Evolutionary conservation across 139 green algal genomes (phyloP).

Genomic region (Protoeuglena noctilucae): DNA sequence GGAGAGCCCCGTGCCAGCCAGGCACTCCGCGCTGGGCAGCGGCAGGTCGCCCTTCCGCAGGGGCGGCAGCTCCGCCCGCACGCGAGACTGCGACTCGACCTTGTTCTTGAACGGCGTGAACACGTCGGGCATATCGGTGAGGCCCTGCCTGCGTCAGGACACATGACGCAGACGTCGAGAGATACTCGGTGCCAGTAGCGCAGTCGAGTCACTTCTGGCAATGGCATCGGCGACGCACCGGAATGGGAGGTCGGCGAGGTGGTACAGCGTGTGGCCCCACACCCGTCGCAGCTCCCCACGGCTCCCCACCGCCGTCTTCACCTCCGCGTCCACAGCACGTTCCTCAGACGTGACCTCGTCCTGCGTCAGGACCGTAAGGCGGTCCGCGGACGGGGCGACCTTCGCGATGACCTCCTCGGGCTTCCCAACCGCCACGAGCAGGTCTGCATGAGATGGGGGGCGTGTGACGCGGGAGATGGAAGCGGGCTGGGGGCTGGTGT

Average conservation of each 20-base stretch:
- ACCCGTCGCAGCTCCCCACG: constrained; percentile 25
- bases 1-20: background rate
- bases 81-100: constrained; percentile 17
- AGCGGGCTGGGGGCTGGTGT: constrained; percentile 1
- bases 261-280: constrained; percentile 73
- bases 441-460: constrained; percentile 22
- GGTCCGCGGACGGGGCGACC: constrained; percentile 1
- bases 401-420: constrained; percentile 58
- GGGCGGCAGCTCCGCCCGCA: constrained; percentile 16
- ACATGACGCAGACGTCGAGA: too few relatives aligned
- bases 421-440: constrained; percentile 54
- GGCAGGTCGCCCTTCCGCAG: constrained; percentile 33
- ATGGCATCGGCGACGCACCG: background rate
- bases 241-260: constrained; percentile 83
- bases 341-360: constrained; percentile 67
- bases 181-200: too few relatives aligned
- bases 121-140: constrained; percentile 32
- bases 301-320: constrained; percentile 6
- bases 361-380: constrained; percentile 38
- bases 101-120: constrained; percentile 87
- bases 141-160: background rate
- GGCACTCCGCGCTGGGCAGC: constrained; percentile 31
- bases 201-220: too few relatives aligned
- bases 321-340: constrained; percentile 29
- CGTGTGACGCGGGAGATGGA: constrained; percentile 9